phyloP scores from a whole-genome alignment of 768 basidiomycete genomes.

The Russula griseocarnosa region DNA sequence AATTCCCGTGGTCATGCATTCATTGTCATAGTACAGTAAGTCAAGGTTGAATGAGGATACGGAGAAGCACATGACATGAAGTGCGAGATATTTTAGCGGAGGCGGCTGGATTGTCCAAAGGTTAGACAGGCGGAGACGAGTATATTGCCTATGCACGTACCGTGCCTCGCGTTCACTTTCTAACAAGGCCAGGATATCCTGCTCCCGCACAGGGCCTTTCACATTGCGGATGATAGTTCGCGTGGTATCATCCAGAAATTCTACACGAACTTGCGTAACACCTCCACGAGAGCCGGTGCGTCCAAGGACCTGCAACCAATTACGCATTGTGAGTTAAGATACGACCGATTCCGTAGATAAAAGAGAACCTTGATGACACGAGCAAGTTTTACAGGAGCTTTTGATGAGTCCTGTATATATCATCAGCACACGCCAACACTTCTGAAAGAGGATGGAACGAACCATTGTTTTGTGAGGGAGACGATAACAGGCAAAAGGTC shows the following conservation, averaged over 20 bases:
- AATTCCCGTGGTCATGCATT: conserved; percentile 6
- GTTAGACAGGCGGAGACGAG: conserved; percentile 7
- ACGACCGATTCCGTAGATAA: conserved; percentile 3
- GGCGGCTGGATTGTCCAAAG: conserved; percentile 32
- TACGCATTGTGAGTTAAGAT: conserved; percentile 4
- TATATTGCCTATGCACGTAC: conserved; percentile 48
- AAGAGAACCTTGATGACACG: conserved; percentile 85
- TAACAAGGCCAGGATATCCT: conserved; percentile 93
- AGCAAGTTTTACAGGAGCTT: conserved; percentile 94
- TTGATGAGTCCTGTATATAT: conserved; percentile 65
- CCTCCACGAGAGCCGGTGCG: conserved; percentile 98
- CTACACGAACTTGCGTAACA: conserved; percentile 98
- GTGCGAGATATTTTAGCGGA: conserved; percentile 31
- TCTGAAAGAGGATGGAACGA: conserved; percentile 2
- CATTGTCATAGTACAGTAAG: conserved; percentile 28
- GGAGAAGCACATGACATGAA: conserved; percentile 9
- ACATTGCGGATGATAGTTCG: conserved; percentile 98
- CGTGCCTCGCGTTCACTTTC: conserved; percentile 99
- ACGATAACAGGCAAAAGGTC: not conserved
- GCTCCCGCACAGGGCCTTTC: conserved; percentile 93
- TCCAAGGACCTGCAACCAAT: conserved; percentile 74
- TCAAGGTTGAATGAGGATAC: conserved; percentile 23
- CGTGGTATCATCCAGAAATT: conserved; percentile 96
- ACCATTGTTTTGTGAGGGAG: conserved; percentile 34
- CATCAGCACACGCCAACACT: conserved; percentile 25